Conservation (phyloP, 2,329 filamentous ascomycete genomes). For the Hyphodiscus sp. region DNA sequence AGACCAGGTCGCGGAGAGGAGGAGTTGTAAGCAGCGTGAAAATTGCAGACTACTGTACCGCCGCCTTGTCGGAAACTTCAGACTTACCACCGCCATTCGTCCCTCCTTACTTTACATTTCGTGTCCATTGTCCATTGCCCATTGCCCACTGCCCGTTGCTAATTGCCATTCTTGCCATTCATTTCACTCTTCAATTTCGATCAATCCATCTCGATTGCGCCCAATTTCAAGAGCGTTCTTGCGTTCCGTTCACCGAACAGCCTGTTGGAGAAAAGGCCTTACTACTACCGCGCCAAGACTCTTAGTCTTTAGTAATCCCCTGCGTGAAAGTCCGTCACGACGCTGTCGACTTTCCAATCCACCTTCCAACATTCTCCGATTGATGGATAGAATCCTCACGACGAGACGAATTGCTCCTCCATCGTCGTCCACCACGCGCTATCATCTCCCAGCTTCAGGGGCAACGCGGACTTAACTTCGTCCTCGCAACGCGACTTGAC, state of each 20-base stretch:
- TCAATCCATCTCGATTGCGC: too few species aligned
- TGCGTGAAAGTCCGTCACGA: background rate
- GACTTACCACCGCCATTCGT: too few species aligned
- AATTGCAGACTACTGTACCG: too few species aligned
- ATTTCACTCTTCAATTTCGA: too few species aligned
- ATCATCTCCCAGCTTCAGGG: background rate
- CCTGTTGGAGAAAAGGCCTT: background rate
- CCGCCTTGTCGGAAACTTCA: too few species aligned
- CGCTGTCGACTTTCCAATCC: background rate
- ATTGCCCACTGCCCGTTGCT: too few species aligned
- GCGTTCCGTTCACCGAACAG: background rate
- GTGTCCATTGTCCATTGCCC: too few species aligned
- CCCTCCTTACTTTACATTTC: too few species aligned
- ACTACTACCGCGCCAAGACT: background rate
- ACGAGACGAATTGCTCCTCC: background rate
- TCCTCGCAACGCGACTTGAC: background rate
- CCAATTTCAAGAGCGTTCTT: background rate
- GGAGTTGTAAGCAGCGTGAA: too few species aligned
- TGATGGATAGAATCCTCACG: background rate
- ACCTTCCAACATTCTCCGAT: background rate
- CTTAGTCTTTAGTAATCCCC: background rate
- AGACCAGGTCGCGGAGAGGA: too few species aligned
- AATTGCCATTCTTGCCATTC: too few species aligned
- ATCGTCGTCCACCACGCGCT: background rate
- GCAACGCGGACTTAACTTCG: background rate